Evolutionary conservation across 331 rosid genomes (phyloP), one percentile per base, ranked within the genome.

Genomic region (Ulmus americana): DNA sequence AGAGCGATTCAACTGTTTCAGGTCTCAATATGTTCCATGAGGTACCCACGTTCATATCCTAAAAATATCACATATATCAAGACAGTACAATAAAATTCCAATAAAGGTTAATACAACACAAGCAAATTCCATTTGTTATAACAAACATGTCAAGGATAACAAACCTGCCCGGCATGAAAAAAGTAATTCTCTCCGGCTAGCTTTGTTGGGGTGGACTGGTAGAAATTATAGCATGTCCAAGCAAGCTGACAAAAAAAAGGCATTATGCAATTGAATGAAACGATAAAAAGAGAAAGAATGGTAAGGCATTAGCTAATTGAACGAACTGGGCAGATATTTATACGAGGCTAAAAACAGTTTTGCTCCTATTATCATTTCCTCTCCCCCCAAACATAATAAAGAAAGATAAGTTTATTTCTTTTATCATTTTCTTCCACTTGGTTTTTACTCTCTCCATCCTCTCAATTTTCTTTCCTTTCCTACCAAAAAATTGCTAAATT

Each of bases 211-310:
- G 97, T 90, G 35, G 91, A 85, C 80, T 90, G 97, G 75, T 90
- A 94, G 83, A 94, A 94, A 71, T 94, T 94, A 75, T 94, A 94
- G 81, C 99, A 94, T 54, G 99, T 94, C 99, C 99, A 94, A 65
- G 99, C 99, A 82, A 94, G 95, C 99, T 94, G 83, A 70, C 2
- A 39, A 41, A 63, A 55, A 65, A 73, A 55, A 68, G 49, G 62
- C 44, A 45, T 60, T 58, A 18, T n/a, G 65, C 5, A 61, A 35
- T 74, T 51, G 63, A 64, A 50, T 63, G 22, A 63, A 63, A 45
- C 0, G 64, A 55, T 35, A 38, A 60, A 38, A 45, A 68, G 39
- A 39, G 11, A 8, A 15, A 66, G 11, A 9, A 12, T 46, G 56
- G 45, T n/a, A 39, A 63, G 39, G 39, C 43, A 56, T 40, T 44